These are phyloP conservation scores for Mimosa pudica DNA, from an alignment of 306 rosid species.

Conservation along the genomic window DNA sequence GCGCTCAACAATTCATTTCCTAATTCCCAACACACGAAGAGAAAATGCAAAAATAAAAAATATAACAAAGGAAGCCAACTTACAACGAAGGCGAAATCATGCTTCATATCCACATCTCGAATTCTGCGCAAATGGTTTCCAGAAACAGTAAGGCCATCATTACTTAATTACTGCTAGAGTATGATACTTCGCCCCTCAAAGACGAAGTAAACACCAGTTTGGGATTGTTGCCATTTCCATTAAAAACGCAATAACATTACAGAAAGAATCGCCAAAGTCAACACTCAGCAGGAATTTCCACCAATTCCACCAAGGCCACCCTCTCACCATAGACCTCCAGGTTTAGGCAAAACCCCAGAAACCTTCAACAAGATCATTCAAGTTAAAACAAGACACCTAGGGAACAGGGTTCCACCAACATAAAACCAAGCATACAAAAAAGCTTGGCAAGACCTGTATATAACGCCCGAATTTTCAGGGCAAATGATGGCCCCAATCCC, in stretches of 20 bases:
- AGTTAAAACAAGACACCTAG: slow-evolving; percentile 66
- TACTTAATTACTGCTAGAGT: slow-evolving; percentile 76
- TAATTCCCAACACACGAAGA: slow-evolving; percentile 11
- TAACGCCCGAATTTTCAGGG: slow-evolving; percentile 29
- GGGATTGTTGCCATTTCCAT: slow-evolving; percentile 91
- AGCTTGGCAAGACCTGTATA: slow-evolving; percentile 39
- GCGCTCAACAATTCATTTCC: slow-evolving; percentile 28
- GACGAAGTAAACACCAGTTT: slow-evolving; percentile 88
- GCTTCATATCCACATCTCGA: slow-evolving; percentile 94
- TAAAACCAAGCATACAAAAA: slow-evolving; percentile 43
- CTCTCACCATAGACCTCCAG: slow-evolving; percentile 88
- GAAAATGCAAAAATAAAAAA: slow-evolving; percentile 14
- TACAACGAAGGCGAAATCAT: slow-evolving; percentile 86
- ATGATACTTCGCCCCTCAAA: slow-evolving; percentile 79
- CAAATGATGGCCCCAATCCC: slow-evolving; percentile 36
- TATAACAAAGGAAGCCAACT: slow-evolving; percentile 31
- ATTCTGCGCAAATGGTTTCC: slow-evolving; percentile 93
- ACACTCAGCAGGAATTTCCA: slow-evolving; percentile 77
- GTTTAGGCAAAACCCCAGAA: slow-evolving; percentile 73
- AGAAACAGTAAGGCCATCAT: slow-evolving; percentile 92
- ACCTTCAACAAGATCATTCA: slow-evolving; percentile 91
- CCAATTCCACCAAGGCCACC: slow-evolving; percentile 84
- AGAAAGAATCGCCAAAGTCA: slow-evolving; percentile 88
- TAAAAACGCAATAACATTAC: slow-evolving; percentile 83
- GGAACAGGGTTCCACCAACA: slow-evolving; percentile 48